Conservation (phyloP, 2,329 filamentous ascomycete genomes). For the Stagonosporopsis vannaccii region DNA sequence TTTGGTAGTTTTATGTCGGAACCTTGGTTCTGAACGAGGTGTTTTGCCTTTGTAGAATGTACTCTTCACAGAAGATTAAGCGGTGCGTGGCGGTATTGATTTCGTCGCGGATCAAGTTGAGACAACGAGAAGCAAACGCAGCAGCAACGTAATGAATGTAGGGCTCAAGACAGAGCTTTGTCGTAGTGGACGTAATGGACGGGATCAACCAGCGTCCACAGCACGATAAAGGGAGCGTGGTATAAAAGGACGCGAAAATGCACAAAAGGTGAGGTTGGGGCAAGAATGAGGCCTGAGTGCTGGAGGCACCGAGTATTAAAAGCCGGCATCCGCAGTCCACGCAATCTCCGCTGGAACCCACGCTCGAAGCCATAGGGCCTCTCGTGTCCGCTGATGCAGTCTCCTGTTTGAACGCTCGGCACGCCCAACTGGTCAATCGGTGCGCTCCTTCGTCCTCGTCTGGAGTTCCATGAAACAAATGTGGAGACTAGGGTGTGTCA, state of each 20-base stretch:
- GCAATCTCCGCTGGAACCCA: constrained; percentile 38
- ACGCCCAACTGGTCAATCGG: constrained; percentile 36
- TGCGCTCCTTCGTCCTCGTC: constrained; percentile 28
- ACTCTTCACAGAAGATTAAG: constrained; percentile 43
- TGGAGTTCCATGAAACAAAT: constrained; percentile 44
- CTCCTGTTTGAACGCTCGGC: constrained; percentile 33
- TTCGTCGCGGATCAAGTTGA: constrained; percentile 15
- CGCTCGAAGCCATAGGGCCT: constrained; percentile 32
- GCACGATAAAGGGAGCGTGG: constrained; percentile 35
- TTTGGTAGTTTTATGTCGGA: constrained; percentile 16
- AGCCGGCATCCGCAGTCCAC: constrained; percentile 28
- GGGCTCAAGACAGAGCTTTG: constrained; percentile 35
- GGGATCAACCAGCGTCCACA: constrained; percentile 41
- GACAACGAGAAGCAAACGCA: constrained; percentile 23
- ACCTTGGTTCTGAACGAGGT: background rate
- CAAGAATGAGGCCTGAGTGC: constrained; percentile 28
- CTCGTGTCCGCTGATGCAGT: constrained; percentile 23
- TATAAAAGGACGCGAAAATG: constrained; percentile 30
- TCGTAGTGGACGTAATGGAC: constrained; percentile 32
- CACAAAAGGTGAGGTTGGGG: constrained; percentile 36
- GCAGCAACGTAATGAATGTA: constrained; percentile 37
- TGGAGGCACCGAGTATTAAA: constrained; percentile 37
- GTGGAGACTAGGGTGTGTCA: constrained; percentile 47
- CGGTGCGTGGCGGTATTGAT: constrained; percentile 14
- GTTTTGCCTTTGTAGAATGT: constrained; percentile 22